Base-by-base conservation (phyloP, 2,329 filamentous ascomycete species). In the Penicillium vulpinum region DNA sequence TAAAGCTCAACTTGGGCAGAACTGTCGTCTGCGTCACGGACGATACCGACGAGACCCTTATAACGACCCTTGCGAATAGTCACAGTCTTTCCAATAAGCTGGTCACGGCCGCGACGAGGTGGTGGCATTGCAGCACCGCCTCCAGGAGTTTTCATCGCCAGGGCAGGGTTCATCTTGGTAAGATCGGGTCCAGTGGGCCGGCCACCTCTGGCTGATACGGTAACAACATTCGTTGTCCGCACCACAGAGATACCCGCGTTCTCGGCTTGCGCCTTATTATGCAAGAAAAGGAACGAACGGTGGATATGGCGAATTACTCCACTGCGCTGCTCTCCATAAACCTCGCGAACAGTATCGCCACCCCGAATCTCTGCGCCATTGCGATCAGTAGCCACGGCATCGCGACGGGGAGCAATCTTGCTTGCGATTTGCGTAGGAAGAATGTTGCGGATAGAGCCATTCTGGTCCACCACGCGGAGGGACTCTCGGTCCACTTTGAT, bases 401-500 rank as follows among this genome's bases (percentile, higher is more conserved):
- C 85, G 68, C 89, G 90, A 61, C 92, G 88, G 68, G 87, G 87
- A 3, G 91, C 89, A 44, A 97, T 83, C 73, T 92, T 92, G 76
- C 94, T 94, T 26, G 91, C 88, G 62, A 99, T 92, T 71, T 96
- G 92, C 0, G 93, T 96, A 18, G 92, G 92, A 73, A 97, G 86
- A 3, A 96, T 81, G 61, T 89, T 90, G 58, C 91, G 87, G 16
- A 86, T 85, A 59, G 91, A 89, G 59, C 91, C 91, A 61, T 94
- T 90, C 72, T 99, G 94, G 69, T 99, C 93, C 11, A 99, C 79
- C 0, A 97, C 89, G 26, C 90, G 88, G 53, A 99, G 79, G 0
- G 91, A 93, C 75, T 99, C 94, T 51, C 92, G 89, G 69, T 99
- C 94, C 45, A 97, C 91, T 76, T 96, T 96, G 76, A 96, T 88